Percentiles rank a stretch among this genome's conserved stretches.
Conservation (phyloP, 164 flowering plant genomes). For the Paratinospora sagittata region DNA sequence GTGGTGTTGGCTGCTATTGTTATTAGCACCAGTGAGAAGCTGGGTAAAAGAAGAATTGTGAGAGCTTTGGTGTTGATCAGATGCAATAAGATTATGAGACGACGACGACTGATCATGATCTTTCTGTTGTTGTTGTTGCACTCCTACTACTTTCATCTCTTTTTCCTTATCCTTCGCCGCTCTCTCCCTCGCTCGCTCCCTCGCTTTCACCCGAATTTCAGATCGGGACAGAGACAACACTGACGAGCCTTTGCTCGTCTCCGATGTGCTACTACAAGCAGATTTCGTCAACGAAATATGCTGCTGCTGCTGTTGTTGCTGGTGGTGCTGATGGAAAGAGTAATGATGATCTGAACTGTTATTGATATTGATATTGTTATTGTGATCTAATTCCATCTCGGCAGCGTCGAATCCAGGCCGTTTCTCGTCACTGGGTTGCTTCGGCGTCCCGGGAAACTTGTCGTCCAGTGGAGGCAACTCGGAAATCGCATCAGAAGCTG, state of each 20-base stretch:
- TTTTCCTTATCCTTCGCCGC: conserved; percentile 63
- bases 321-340: conserved; percentile 27
- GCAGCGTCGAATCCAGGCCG: conserved; percentile 16
- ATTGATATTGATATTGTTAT: too few species aligned
- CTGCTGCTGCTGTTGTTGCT: conserved; percentile 24
- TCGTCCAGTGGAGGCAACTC: conserved; percentile 77
- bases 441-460: conserved; percentile 52
- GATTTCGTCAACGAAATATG: conserved; percentile 45
- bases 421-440: conserved; percentile 49
- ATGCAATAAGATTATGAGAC: too few species aligned
- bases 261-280: conserved; percentile 79
- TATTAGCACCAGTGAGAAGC: conserved; percentile 43
- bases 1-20: too few species aligned
- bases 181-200: conserved; percentile 78
- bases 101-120: conserved; percentile 12
- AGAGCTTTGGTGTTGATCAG: conserved; percentile 28
- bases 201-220: conserved; percentile 56
- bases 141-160: conserved; percentile 28
- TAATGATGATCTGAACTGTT: too few species aligned
- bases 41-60: conserved; percentile 67
- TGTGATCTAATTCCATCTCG: conserved; percentile 32
- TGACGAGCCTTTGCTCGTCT: conserved; percentile 82
- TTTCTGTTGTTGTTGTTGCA: conserved; percentile 18
- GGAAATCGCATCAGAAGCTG: conserved; percentile 67
- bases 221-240: conserved; percentile 63